Evolutionary conservation across 306 rosid species (phyloP).

Genomic region (Amphicarpaea edgeworthii): DNA sequence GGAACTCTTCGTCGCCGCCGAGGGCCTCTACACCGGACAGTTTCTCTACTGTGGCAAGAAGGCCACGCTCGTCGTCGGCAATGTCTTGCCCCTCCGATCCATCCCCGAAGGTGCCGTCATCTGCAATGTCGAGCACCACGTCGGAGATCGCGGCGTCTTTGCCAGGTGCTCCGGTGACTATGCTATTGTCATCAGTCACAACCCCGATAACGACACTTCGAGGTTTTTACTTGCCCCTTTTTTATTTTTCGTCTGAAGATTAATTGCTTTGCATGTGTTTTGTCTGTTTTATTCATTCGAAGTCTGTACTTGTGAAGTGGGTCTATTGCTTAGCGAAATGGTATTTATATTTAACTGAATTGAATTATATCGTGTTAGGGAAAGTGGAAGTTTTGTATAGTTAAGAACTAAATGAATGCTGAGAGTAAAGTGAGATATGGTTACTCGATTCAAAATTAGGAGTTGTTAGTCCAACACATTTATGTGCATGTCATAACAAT

Average conservation of each 20-base stretch:
- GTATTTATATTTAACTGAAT: background rate
- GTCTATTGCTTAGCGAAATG: background rate
- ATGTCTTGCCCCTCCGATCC: slow-evolving; percentile 69
- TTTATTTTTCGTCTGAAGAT: background rate
- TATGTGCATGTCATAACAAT: too few species aligned
- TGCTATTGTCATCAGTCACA: slow-evolving; percentile 82
- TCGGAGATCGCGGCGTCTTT: slow-evolving; percentile 82
- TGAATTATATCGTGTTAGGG: background rate
- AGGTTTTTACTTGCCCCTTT: slow-evolving; percentile 46
- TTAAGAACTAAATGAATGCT: background rate
- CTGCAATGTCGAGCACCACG: slow-evolving; percentile 85
- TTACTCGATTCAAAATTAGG: background rate
- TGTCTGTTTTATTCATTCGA: background rate
- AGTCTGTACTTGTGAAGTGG: background rate
- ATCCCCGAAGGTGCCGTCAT: slow-evolving; percentile 86
- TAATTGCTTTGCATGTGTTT: background rate
- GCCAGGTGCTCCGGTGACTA: slow-evolving; percentile 82
- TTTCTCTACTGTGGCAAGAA: slow-evolving; percentile 83
- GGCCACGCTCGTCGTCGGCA: slow-evolving; percentile 77
- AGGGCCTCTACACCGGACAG: slow-evolving; percentile 80
- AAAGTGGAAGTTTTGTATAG: background rate
- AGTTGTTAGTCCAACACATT: background rate
- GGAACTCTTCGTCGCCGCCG: slow-evolving; percentile 75
- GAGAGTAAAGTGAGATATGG: background rate
- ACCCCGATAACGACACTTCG: slow-evolving; percentile 75